These are phyloP conservation scores for Hymenoscyphus albidus DNA, from an alignment of 2,329 filamentous ascomycete species.

Conservation along the genomic window DNA sequence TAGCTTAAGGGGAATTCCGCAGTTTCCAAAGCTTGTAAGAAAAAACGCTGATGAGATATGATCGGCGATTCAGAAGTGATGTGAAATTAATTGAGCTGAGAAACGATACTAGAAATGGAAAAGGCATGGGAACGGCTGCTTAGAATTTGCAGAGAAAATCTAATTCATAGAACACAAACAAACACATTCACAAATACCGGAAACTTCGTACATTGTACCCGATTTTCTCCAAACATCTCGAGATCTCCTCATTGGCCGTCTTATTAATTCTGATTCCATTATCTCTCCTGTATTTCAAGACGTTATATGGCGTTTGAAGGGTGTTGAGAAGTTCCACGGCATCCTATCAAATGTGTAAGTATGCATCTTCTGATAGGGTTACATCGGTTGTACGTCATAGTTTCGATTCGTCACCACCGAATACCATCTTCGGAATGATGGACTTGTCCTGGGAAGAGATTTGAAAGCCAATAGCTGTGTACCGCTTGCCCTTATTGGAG, in stretches of 20 bases:
- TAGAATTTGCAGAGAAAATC: not conserved
- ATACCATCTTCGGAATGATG: constrained; percentile 1
- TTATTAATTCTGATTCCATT: constrained; percentile 69
- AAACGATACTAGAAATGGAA: not conserved
- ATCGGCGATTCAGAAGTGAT: no score
- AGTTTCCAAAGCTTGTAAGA: not conserved
- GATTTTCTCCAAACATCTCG: constrained; percentile 69
- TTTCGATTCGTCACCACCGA: constrained; percentile 4
- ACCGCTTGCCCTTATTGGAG: not conserved
- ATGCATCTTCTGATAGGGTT: not conserved
- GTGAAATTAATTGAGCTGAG: not conserved
- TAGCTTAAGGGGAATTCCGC: not conserved
- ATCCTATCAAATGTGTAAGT: constrained; percentile 55
- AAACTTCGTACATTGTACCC: constrained; percentile 60
- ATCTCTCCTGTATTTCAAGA: constrained; percentile 74
- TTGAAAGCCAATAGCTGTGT: not conserved
- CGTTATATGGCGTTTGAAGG: constrained; percentile 81
- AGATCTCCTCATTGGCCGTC: constrained; percentile 72
- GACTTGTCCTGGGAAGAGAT: not conserved
- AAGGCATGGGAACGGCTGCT: not conserved
- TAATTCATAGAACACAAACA: not conserved
- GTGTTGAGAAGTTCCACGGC: constrained; percentile 83
- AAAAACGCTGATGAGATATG: no score
- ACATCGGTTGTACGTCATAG: constrained; percentile 12
- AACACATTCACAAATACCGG: not conserved